Conservation (phyloP, 192 early-diverging fungal species). For the Spizellomyces sp. region DNA sequence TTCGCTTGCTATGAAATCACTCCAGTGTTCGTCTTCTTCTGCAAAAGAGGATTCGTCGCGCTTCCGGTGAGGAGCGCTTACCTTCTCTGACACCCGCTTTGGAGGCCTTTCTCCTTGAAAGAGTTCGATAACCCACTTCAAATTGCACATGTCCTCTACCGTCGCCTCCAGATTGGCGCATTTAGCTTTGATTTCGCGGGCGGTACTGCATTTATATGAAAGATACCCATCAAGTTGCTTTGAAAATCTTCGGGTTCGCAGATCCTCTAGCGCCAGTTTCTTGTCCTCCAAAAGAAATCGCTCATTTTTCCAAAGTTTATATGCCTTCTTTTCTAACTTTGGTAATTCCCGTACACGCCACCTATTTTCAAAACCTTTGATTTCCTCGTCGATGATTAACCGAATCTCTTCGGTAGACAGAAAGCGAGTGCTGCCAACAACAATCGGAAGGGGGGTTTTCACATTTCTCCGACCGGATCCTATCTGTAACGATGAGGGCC, state of each 20-base stretch:
- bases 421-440: not conserved
- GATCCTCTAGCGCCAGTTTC: slow-evolving; percentile 1
- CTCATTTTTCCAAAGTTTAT: not conserved
- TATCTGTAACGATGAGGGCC: not conserved
- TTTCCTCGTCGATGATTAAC: slow-evolving; percentile 8
- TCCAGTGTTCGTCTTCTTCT: slow-evolving; percentile 6
- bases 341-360: slow-evolving; percentile 10
- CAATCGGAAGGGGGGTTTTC: too few species aligned
- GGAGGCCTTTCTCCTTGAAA: not conserved
- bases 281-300: not conserved
- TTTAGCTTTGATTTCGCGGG: not conserved
- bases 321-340: slow-evolving; percentile 4
- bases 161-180: slow-evolving; percentile 6
- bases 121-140: slow-evolving; percentile 17
- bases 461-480: too few species aligned
- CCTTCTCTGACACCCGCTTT: not conserved
- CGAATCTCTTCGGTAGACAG: slow-evolving; percentile 12
- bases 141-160: not conserved
- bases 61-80: not conserved
- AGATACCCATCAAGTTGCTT: not conserved
- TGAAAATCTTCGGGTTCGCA: slow-evolving; percentile 4
- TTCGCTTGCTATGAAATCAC: slow-evolving; percentile 24
- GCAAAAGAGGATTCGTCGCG: not conserved
- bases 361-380: not conserved
- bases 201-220: not conserved